Evolutionary conservation across 2,329 filamentous ascomycete species (phyloP).

Genomic region (Biscogniauxia marginata): DNA sequence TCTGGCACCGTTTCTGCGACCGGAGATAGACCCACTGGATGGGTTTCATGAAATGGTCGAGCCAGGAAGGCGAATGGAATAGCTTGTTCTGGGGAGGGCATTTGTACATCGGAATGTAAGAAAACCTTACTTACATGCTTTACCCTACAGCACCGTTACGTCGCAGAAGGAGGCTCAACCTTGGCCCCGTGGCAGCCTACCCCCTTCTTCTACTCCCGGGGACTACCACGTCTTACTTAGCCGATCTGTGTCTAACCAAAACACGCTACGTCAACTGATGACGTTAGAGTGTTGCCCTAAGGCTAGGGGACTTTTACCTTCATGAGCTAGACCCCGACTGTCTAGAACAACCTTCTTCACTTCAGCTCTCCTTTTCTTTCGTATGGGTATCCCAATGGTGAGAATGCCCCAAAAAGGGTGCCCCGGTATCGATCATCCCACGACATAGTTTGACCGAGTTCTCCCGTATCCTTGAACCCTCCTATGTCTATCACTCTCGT

Average conservation of each 20-base stretch:
- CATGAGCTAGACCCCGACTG: slow-evolving; percentile 6
- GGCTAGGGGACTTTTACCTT: slow-evolving; percentile 8
- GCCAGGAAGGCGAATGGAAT: not conserved
- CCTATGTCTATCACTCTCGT: not conserved
- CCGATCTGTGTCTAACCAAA: slow-evolving; percentile 10
- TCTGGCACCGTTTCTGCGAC: not conserved
- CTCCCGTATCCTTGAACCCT: not conserved
- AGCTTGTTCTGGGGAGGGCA: not conserved
- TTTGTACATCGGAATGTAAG: not conserved
- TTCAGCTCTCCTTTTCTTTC: not conserved
- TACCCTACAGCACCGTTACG: not conserved
- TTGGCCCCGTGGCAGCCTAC: not conserved
- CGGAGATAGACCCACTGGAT: not conserved
- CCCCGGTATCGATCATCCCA: not conserved
- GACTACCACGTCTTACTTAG: not conserved
- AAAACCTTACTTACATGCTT: not conserved
- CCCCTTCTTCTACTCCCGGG: not conserved
- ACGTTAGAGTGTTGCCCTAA: slow-evolving; percentile 11
- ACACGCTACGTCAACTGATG: slow-evolving; percentile 14
- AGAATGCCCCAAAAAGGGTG: not conserved
- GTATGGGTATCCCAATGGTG: not conserved
- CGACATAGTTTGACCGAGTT: not conserved
- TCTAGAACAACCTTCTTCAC: slow-evolving; percentile 2
- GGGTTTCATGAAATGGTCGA: not conserved
- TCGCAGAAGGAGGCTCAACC: not conserved